Evolutionary conservation across 495 filamentous ascomycete species (phyloP), one percentile per base, ranked within the genome.

Genomic region (Tuber indicum): DNA sequence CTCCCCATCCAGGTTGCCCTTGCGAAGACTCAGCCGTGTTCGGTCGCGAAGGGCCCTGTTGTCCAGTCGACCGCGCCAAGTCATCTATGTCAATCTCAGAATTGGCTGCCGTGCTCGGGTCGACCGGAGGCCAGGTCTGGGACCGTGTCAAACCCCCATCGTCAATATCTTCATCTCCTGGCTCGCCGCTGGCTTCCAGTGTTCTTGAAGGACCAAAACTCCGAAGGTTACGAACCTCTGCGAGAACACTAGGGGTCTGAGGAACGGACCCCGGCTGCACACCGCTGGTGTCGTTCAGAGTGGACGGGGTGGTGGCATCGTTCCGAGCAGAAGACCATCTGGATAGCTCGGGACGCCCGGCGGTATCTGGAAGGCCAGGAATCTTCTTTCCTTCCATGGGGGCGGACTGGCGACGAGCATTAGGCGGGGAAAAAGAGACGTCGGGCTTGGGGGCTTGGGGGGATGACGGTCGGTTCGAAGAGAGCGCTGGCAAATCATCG

Each of bases 161-260:
- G 74, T 74, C 72, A 69, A 74, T 71, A 7, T 76, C 73, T 7
- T 73, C 58, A 26, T 79, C 73, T 26, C 75, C 77, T n/a, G 43
- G 71, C 12, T 74, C 74, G 69, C 44, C 43, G 16, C 19, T 44
- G 39, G 46, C 12, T 5, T 49, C 47, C 21, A 72, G 44, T 42
- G 26, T 47, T 39, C 49, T 70, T 23, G 73, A 17, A 42, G 41
- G 23, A 66, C 45, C 43, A 19, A 32, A 47, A 32, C 17, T 66
- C 26, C 39, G 42, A 9, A 72, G 62, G 17, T 19, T 26, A 41
- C 39, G 39, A 17, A 49, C 32, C 44, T 44, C 75, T 1, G 70
- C n/a, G 21, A 71, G 58, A n/a, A 39, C 21, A 0, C 47, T 44
- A 47, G 74, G 32, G 42, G 42, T 69, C 45, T 77, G 69, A 19